A percentile compares a stretch with the other conserved stretches of the same genome.
phyloP scores from a whole-genome alignment of 768 basidiomycete genomes.

The Rhodotorula kratochvilovae region DNA sequence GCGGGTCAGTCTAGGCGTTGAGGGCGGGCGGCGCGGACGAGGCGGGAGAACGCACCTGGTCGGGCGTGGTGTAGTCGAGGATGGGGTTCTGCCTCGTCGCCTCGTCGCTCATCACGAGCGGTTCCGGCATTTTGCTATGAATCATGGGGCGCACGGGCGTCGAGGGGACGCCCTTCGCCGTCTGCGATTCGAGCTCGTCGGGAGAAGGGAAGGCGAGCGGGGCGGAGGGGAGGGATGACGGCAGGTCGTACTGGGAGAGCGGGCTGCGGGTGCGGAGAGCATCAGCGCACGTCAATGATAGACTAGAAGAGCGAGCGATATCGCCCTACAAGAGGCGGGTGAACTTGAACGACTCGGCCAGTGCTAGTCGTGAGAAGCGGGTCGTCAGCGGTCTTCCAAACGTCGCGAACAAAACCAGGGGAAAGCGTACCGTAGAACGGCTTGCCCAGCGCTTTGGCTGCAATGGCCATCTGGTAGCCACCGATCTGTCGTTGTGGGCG shows the following conservation, averaged over 20 bases:
- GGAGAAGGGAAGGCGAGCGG: constrained; percentile 60
- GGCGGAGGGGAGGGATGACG: constrained; percentile 61
- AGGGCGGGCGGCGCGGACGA: background rate
- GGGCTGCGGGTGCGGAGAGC: constrained; percentile 7
- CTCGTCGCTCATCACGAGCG: constrained; percentile 66
- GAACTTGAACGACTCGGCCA: constrained; percentile 75
- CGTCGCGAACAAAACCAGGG: constrained; percentile 55
- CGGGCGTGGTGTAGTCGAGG: constrained; percentile 92
- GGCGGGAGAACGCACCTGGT: constrained; percentile 58
- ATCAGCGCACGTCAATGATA: background rate
- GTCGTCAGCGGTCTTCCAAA: background rate
- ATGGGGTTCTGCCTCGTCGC: constrained; percentile 78
- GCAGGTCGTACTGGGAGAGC: constrained; percentile 81
- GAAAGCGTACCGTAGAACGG: constrained; percentile 72
- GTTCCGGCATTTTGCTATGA: constrained; percentile 18
- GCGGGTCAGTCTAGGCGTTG: background rate
- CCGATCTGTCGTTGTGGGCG: constrained; percentile 57
- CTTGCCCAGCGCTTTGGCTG: constrained; percentile 87
- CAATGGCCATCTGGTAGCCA: constrained; percentile 92
- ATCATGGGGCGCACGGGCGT: constrained; percentile 38
- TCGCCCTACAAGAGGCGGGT: constrained; percentile 68
- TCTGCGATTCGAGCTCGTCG: background rate
- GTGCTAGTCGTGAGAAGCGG: constrained; percentile 5
- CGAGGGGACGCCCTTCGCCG: constrained; percentile 15
- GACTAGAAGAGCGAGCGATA: background rate